These are phyloP conservation scores for Lepidium sativum DNA, from an alignment of 345 rosid genomes.

Conservation along the genomic window DNA sequence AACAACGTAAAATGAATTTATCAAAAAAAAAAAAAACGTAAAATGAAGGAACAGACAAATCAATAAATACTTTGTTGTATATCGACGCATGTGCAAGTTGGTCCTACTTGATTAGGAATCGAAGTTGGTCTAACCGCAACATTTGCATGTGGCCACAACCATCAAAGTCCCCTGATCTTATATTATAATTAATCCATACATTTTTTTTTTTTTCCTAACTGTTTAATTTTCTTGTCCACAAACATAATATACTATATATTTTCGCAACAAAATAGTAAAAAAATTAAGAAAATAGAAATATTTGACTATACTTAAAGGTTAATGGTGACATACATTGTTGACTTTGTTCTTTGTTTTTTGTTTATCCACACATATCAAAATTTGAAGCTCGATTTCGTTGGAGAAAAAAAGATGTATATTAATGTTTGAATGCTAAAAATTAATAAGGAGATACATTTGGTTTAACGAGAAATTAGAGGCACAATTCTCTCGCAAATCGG, in stretches of 20 bases:
- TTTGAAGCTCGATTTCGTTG: not conserved
- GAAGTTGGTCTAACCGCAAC: constrained; percentile 40
- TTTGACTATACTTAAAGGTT: not conserved
- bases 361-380: constrained; percentile 1
- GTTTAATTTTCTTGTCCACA: constrained; percentile 13
- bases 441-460: not conserved
- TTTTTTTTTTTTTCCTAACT: not conserved
- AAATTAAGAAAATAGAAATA: too few species aligned
- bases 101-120: constrained; percentile 28
- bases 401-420: not conserved
- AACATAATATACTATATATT: not conserved
- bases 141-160: constrained; percentile 50
- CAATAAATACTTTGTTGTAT: constrained; percentile 21
- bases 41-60: constrained; percentile 15
- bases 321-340: constrained; percentile 27
- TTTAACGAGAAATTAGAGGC: constrained; percentile 9
- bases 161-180: constrained; percentile 23
- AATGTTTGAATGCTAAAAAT: not conserved
- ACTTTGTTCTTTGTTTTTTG: constrained; percentile 4
- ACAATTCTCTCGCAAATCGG: constrained; percentile 9
- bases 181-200: constrained; percentile 10
- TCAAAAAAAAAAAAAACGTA: too few species aligned
- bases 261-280: not conserved
- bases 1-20: too few species aligned
- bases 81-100: constrained; percentile 39